Evolutionary conservation across 495 filamentous ascomycete genomes (phyloP).

Genomic region (Penicillium canescens): DNA sequence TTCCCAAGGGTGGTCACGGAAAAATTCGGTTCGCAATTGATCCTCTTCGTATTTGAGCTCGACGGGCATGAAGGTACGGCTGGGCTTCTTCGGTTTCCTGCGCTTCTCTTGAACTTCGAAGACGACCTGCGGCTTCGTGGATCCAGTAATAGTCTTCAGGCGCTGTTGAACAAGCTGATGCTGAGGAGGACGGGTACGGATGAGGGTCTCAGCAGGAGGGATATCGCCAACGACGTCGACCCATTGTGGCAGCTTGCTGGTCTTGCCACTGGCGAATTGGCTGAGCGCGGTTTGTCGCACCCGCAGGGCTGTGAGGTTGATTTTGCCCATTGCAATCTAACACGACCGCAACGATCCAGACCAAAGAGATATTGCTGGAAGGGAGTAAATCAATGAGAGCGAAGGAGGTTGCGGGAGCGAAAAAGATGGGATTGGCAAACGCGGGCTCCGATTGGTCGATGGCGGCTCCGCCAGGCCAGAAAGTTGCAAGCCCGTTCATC

Average conservation of each 20-base stretch:
- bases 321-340: slow-evolving; percentile 58
- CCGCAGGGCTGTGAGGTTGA: slow-evolving; percentile 70
- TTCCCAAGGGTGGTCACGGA: slow-evolving; percentile 95
- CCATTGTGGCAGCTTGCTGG: slow-evolving; percentile 67
- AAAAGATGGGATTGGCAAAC: slow-evolving; percentile 44
- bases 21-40: slow-evolving; percentile 75
- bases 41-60: slow-evolving; percentile 84
- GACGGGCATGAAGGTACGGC: slow-evolving; percentile 77
- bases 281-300: slow-evolving; percentile 67
- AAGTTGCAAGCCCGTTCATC: slow-evolving; percentile 25
- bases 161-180: slow-evolving; percentile 58
- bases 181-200: slow-evolving; percentile 66
- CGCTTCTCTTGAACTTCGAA: slow-evolving; percentile 42
- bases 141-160: slow-evolving; percentile 37
- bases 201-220: slow-evolving; percentile 76
- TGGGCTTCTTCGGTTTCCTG: slow-evolving; percentile 58
- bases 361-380: not conserved
- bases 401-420: slow-evolving; percentile 22
- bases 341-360: not conserved
- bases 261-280: slow-evolving; percentile 53
- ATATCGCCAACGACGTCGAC: slow-evolving; percentile 68
- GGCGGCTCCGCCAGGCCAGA: slow-evolving; percentile 43
- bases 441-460: slow-evolving; percentile 41
- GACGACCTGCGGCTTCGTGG: slow-evolving; percentile 37
- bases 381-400: not conserved